Base-by-base conservation (phyloP, 2,329 filamentous ascomycete genomes). In the Chaetoscypha palmicola region DNA sequence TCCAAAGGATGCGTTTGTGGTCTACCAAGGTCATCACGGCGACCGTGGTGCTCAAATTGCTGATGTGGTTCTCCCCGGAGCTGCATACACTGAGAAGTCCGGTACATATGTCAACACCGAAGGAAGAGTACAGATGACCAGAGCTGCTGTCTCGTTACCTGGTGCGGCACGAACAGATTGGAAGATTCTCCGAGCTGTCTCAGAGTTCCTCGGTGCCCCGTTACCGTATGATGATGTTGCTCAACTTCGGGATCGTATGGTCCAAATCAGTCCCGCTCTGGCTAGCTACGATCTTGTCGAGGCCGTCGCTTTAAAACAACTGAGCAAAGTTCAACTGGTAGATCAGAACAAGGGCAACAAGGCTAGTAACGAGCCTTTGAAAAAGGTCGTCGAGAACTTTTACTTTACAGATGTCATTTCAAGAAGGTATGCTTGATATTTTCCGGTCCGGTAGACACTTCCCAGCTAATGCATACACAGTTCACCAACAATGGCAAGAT, bases 21-120 rank as follows among this genome's bases (percentile, higher is more conserved):
- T 98, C 59, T 98, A 98, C 73, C 92, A 98, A 69, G 92, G 92
- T 53, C 92, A 98, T 67, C 92, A 98, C 67, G 92, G 92, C 68
- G 92, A 98, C 70, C 79, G 79, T 41, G 92, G 91, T 53, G 92
- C 92, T 43, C 84, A 94, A 68, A 79, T 96, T 49, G 92, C 92
- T 38, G 91, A 98, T 60, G 79, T 98, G 46, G 78, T 98, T 55
- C 85, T 98, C 16, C 92, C 92, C 21, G 91, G 89, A 55, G 89
- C 89, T 39, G 89, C 92, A 10, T 98, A 96, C 71, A 97, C 91
- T 19, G 92, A 98, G 72, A 98, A 97, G 74, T 80, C 84, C 19
- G 90, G 81, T 48, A 98, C 92, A 34, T 98, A 94, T 62, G 79
- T 98, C 69, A 98, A 97, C 78, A 97, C 92, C 0, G 92, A 98